Evolutionary conservation across 225 moss, liverwort and hornwort species (phyloP).

Genomic region (Climacium dendroides): DNA sequence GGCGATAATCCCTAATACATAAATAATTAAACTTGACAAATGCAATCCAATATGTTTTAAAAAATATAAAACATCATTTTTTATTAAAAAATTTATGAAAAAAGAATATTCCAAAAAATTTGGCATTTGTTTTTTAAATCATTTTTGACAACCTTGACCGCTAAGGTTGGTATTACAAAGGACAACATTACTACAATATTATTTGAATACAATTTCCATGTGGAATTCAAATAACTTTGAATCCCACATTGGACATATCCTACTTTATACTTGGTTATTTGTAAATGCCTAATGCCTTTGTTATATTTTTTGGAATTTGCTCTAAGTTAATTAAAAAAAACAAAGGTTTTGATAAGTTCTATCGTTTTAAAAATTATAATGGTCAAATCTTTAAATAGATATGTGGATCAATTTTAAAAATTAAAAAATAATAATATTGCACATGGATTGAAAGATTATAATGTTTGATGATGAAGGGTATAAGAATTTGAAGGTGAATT

Average conservation of each 20-base stretch:
- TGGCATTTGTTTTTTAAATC: background rate
- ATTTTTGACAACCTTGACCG: background rate
- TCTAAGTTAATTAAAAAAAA: background rate
- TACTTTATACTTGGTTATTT: too few species aligned
- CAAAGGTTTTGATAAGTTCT: background rate
- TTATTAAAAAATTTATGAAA: background rate
- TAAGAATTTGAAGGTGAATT: background rate
- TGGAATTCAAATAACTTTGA: background rate
- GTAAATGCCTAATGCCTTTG: too few species aligned
- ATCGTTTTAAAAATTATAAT: background rate
- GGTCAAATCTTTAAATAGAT: background rate
- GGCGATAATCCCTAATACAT: background rate
- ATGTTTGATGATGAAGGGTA: background rate
- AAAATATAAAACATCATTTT: background rate
- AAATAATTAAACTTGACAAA: background rate
- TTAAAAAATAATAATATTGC: background rate
- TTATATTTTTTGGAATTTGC: too few species aligned
- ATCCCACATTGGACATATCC: too few species aligned
- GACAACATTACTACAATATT: background rate
- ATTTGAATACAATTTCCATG: background rate
- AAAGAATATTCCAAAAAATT: background rate
- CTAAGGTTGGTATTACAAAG: background rate
- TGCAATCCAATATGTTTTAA: rapidly evolving
- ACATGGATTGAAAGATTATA: background rate
- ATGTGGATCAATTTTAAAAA: background rate